Conservation (phyloP, 768 basidiomycete genomes). For the Leucosporidium creatinivorum region DNA sequence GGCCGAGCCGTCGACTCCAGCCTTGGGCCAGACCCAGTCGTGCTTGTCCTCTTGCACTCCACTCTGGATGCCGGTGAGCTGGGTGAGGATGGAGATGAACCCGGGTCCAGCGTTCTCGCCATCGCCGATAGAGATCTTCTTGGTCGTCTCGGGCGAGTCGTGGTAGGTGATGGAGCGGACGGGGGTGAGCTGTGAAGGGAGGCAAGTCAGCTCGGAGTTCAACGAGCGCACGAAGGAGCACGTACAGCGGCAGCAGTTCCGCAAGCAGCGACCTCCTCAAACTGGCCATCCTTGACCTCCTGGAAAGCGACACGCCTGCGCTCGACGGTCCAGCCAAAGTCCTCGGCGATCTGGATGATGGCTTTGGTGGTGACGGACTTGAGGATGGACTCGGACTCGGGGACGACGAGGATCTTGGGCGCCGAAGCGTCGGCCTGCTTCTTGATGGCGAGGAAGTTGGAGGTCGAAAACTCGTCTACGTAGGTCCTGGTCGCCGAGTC, state of each 20-base stretch:
- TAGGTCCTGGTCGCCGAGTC: conserved; percentile 28
- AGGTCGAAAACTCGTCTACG: conserved; percentile 38
- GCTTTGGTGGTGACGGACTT: conserved; percentile 34
- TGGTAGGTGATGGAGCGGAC: conserved; percentile 35
- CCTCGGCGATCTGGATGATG: conserved; percentile 32
- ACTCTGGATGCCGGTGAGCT: conserved; percentile 36
- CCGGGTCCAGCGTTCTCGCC: conserved; percentile 34
- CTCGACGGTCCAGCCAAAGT: conserved; percentile 35
- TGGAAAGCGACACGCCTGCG: conserved; percentile 30
- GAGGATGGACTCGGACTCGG: conserved; percentile 33
- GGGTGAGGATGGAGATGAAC: conserved; percentile 30
- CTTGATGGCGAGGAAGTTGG: conserved; percentile 35
- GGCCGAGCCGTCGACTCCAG: conserved; percentile 27
- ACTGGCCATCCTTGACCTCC: conserved; percentile 31
- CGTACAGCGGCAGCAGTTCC: conserved; percentile 34
- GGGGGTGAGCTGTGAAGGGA: conserved; percentile 26
- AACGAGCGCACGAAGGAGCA: not conserved
- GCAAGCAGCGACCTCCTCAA: conserved; percentile 36
- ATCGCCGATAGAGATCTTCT: conserved; percentile 35
- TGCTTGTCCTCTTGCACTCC: conserved; percentile 22
- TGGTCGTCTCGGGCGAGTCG: conserved; percentile 8
- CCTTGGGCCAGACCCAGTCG: conserved; percentile 30
- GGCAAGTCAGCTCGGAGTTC: not conserved
- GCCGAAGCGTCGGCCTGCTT: conserved; percentile 5
- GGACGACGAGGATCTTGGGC: conserved; percentile 33